A percentile compares a stretch with the other conserved stretches of the same genome.
Evolutionary conservation across 495 filamentous ascomycete species (phyloP).

Genomic region (Trichoderma erinaceum): DNA sequence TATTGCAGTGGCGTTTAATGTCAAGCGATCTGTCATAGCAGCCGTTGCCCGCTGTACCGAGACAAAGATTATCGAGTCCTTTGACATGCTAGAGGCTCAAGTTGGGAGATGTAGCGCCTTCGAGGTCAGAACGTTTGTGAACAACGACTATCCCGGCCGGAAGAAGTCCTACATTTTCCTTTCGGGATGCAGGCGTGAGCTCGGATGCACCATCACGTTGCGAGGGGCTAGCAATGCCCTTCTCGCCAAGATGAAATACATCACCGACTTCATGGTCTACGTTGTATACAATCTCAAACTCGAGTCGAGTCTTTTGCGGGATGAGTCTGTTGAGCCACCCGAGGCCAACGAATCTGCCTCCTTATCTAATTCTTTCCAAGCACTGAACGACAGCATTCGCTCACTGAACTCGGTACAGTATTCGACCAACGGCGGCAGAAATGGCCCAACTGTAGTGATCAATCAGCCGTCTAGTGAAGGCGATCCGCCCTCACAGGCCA

Average conservation of each 20-base stretch:
- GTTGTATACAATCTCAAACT: constrained; percentile 97
- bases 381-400: constrained; percentile 25
- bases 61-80: constrained; percentile 86
- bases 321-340: constrained; percentile 84
- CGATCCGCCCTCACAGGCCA: constrained; percentile 19
- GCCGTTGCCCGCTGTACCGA: constrained; percentile 88
- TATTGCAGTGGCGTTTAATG: constrained; percentile 89
- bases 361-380: constrained; percentile 20
- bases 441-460: constrained; percentile 20
- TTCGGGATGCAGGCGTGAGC: constrained; percentile 83
- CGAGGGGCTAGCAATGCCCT: constrained; percentile 68
- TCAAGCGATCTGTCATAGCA: constrained; percentile 91
- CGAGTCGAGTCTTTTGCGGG: constrained; percentile 91
- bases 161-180: constrained; percentile 96
- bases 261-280: constrained; percentile 98
- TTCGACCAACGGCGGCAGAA: neutral
- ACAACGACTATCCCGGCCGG: constrained; percentile 58
- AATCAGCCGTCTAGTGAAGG: constrained; percentile 25
- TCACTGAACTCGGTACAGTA: neutral
- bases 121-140: constrained; percentile 90
- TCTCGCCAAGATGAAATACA: constrained; percentile 76
- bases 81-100: constrained; percentile 82
- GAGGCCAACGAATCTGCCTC: constrained; percentile 34
- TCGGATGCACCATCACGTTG: constrained; percentile 93
- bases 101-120: constrained; percentile 78